These are phyloP conservation scores for Trichosanthes truncata DNA, from an alignment of 306 rosid species.

Conservation along the genomic window DNA sequence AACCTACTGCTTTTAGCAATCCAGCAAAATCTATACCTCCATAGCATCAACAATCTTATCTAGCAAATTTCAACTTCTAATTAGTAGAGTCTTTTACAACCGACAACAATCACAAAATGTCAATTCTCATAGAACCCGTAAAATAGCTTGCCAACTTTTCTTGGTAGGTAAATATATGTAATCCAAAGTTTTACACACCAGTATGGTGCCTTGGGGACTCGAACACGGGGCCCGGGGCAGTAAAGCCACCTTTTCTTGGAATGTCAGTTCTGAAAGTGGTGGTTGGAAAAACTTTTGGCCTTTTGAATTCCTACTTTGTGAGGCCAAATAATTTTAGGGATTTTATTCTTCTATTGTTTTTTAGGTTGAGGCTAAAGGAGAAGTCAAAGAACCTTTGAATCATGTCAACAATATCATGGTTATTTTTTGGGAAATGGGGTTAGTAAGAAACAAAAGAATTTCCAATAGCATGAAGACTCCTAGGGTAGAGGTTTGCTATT, in stretches of 20 bases:
- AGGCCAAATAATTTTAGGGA: background rate
- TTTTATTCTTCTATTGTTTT: background rate
- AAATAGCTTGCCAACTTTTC: background rate
- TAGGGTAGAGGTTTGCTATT: background rate
- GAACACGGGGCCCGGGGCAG: too few relatives aligned
- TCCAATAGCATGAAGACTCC: background rate
- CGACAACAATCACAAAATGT: background rate
- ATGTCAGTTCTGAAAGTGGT: background rate
- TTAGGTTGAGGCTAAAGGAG: background rate
- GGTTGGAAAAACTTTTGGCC: background rate
- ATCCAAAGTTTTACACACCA: too few relatives aligned
- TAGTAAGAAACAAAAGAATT: background rate
- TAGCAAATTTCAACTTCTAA: background rate
- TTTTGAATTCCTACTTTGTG: background rate
- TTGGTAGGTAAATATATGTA: background rate
- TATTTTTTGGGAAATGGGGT: background rate
- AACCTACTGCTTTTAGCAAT: background rate
- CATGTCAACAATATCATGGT: background rate
- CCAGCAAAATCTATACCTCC: background rate
- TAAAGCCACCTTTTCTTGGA: too few relatives aligned
- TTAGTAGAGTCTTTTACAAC: background rate
- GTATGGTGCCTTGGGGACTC: too few relatives aligned
- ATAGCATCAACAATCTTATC: background rate
- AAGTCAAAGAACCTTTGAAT: background rate
- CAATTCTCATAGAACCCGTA: background rate